Base-by-base conservation (phyloP, 306 rosid species). In the Gastrolobium bilobum region DNA sequence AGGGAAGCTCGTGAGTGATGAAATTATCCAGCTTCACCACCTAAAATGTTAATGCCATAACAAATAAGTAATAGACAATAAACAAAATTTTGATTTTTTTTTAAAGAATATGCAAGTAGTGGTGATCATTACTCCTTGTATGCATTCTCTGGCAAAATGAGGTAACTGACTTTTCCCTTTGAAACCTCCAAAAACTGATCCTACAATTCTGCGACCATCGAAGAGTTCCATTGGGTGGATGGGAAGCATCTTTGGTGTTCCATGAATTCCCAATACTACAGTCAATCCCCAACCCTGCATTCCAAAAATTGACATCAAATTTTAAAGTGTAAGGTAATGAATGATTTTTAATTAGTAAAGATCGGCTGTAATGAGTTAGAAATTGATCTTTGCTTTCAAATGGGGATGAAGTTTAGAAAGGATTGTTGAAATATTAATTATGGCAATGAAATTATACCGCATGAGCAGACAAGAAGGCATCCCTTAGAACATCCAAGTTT, bases 201-300 rank as follows among this genome's bases (percentile, higher is more conserved):
- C 94, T 5, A 71, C 62, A 1, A 93, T 80, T 14, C 57, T 60
- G 40, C 98, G 87, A 29, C 98, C 98, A 15, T 1, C 2, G n/a
- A 93, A 90, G 67, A 93, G 73, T 77, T 93, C 97, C 98, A 93
- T 93, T 42, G 98, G 94, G 48, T 93, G 98, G 14, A 93, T 70
- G 3, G 94, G 94, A 37, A 93, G 89, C 88, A 84, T 57, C 13
- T 33, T 80, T 51, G 98, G 97, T 42, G 86, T 54, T 59, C 86
- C 0, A 67, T 89, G 98, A 60, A 91, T 82, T 69, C 98, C 98
- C 84, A 93, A 30, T 3, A 91, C n/a, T 67, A 90, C 93, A 2
- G 92, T 86, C 51, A 84, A 81, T 39, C 98, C 98, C 92, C 97
- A 93, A 29, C 98, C 97, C 97, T 93, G 75, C 72, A 70, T 35